Evolutionary conservation across 139 green algal species (phyloP), one percentile per base, ranked within the genome.

Genomic region (Chlamydomonas sp.): DNA sequence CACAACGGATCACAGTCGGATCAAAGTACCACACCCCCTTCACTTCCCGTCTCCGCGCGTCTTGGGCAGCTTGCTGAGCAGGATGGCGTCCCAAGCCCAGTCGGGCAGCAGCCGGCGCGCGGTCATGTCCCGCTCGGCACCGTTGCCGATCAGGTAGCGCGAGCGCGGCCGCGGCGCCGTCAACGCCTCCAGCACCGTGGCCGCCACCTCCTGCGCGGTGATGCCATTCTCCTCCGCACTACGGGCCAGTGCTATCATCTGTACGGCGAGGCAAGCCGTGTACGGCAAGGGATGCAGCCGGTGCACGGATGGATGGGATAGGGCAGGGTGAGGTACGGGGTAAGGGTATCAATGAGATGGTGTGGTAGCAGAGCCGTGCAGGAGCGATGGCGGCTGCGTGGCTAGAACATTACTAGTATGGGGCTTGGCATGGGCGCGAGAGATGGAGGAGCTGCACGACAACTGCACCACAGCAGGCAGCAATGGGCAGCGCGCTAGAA

Each of bases 131-230:
- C 31, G 31, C n/a, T 58, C 62, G 18, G 83, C 83, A 0, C 83
- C 83, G 73, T 87, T 87, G 31, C 83, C 83, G 4, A 87, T 87
- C 14, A 87, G 63, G 83, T 87, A 87, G 3, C 83, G 61, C 0
- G 72, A 15, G 12, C 61, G 61, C 0, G 83, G 83, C 1, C 7
- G 57, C 2, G 31, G 16, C 7, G 63, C 14, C 4, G 71, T 81
- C 62, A 87, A 73, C 60, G 83, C 83, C 72, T 87, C 72, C 73
- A 58, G 73, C 8, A 87, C 49, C 0, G 63, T 80, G 9, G 61
- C 83, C 12, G 85, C 85, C 77, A 85, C 84, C 84, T 88, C 76
- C 66, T 69, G 63, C 3, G 84, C n/a, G 0, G 57, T 12, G 59
- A 88, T 88, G 63, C 84, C 84, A 9, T n/a, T 72, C 49, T 77